phyloP scores from a whole-genome alignment of 306 rosid genomes.

The Malus orientalis region DNA sequence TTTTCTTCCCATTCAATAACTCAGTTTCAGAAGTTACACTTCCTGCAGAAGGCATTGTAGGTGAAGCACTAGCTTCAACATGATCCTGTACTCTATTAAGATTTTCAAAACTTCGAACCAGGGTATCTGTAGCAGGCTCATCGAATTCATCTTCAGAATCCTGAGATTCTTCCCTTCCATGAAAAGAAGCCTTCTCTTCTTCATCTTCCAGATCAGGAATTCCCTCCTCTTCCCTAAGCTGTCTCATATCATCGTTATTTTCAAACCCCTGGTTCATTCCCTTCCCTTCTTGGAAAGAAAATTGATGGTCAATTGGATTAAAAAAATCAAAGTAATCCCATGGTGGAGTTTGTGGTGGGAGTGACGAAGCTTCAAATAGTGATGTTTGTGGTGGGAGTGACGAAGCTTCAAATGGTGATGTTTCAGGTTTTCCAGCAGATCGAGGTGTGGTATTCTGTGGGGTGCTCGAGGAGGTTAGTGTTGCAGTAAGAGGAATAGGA shows the following conservation, averaged over 20 bases:
- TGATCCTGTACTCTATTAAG: conserved; percentile 48
- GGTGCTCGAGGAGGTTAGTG: conserved; percentile 49
- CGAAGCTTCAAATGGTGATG: conserved; percentile 42
- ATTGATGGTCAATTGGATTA: conserved; percentile 60
- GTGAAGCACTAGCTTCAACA: conserved; percentile 32
- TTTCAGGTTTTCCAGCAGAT: conserved; percentile 32
- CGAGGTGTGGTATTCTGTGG: conserved; percentile 34
- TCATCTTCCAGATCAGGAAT: conserved; percentile 68
- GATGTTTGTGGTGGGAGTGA: conserved; percentile 41
- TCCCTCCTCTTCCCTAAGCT: conserved; percentile 59
- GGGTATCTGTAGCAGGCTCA: conserved; percentile 58
- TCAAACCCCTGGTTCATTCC: conserved; percentile 33
- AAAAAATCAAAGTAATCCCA: conserved; percentile 94
- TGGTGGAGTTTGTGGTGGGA: conserved; percentile 46
- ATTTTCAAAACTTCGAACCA: conserved; percentile 71
- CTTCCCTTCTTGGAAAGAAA: conserved; percentile 64
- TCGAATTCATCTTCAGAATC: conserved; percentile 83
- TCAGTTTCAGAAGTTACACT: conserved; percentile 47
- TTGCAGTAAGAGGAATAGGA: conserved; percentile 43
- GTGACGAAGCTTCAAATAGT: conserved; percentile 49
- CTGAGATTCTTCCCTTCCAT: conserved; percentile 47
- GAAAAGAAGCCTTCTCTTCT: conserved; percentile 50
- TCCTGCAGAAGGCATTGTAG: conserved; percentile 29
- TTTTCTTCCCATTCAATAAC: conserved; percentile 39
- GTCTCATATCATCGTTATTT: conserved; percentile 35